These are phyloP conservation scores for Glomus cerebriforme DNA, from an alignment of 192 early-diverging fungal genomes.

Conservation along the genomic window DNA sequence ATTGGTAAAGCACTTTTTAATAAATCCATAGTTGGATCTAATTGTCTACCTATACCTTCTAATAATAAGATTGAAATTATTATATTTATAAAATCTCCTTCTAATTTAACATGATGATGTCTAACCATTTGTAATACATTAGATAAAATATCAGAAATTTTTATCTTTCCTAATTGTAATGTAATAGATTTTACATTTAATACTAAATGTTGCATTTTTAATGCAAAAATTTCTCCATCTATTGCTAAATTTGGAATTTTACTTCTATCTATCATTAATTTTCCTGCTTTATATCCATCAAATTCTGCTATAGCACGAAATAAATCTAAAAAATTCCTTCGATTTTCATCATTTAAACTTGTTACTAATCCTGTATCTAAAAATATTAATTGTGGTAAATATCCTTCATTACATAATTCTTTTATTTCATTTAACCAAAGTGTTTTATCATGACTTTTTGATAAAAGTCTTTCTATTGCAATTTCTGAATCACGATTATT, in stretches of 20 bases:
- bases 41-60: constrained; percentile 89
- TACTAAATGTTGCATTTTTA: constrained; percentile 81
- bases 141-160: constrained; percentile 78
- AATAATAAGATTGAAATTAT: constrained; percentile 89
- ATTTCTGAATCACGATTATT: constrained; percentile 39
- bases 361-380: constrained; percentile 93
- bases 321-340: constrained; percentile 89
- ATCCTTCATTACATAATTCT: constrained; percentile 66
- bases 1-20: constrained; percentile 80
- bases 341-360: constrained; percentile 67
- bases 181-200: constrained; percentile 67
- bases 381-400: constrained; percentile 75
- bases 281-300: constrained; percentile 79
- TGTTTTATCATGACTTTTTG: constrained; percentile 42
- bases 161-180: constrained; percentile 77
- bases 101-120: constrained; percentile 89
- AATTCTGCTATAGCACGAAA: constrained; percentile 87
- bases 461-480: constrained; percentile 43
- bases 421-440: constrained; percentile 48
- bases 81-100: constrained; percentile 94
- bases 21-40: constrained; percentile 91
- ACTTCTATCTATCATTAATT: constrained; percentile 88
- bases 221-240: constrained; percentile 76
- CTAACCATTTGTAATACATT: constrained; percentile 86
- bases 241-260: constrained; percentile 69